Conservation (phyloP, 2,329 filamentous ascomycete species). For the Talaromyces sp. region DNA sequence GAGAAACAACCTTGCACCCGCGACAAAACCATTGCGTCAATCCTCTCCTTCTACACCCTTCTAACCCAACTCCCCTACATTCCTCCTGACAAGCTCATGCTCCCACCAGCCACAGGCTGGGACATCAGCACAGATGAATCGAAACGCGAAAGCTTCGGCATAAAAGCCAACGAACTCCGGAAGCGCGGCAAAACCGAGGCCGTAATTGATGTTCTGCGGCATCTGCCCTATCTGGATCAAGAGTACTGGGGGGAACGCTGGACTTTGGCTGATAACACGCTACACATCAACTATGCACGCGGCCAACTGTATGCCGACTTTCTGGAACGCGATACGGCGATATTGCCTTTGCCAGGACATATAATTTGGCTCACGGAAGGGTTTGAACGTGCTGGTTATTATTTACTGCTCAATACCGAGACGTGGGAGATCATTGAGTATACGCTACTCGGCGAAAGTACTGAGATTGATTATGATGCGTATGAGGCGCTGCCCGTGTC, state of each 20-base stretch:
- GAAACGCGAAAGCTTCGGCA: neutral
- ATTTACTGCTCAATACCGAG: slow-evolving; percentile 12
- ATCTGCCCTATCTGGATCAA: slow-evolving; percentile 16
- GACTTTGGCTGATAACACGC: slow-evolving; percentile 12
- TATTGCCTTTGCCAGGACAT: slow-evolving; percentile 13
- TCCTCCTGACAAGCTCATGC: slow-evolving; percentile 13
- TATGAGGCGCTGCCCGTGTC: slow-evolving; percentile 1
- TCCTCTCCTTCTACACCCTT: slow-evolving; percentile 9
- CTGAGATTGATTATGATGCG: neutral
- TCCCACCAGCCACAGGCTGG: slow-evolving; percentile 10
- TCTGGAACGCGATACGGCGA: neutral
- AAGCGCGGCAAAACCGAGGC: slow-evolving; percentile 11
- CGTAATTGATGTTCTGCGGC: neutral
- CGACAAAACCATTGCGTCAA: slow-evolving; percentile 9
- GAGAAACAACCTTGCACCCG: slow-evolving; percentile 7
- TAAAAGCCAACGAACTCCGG: neutral
- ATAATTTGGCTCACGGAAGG: slow-evolving; percentile 15
- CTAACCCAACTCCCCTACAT: slow-evolving; percentile 17
- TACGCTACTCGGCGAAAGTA: slow-evolving; percentile 8
- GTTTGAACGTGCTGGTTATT: slow-evolving; percentile 11
- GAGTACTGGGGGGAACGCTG: neutral
- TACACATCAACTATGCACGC: slow-evolving; percentile 15
- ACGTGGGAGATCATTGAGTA: slow-evolving; percentile 18
- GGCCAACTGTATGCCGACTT: slow-evolving; percentile 6
- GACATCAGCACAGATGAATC: neutral